These are phyloP conservation scores for Simplicillium sp. DNA, from an alignment of 2,329 filamentous ascomycete genomes.

Conservation along the genomic window DNA sequence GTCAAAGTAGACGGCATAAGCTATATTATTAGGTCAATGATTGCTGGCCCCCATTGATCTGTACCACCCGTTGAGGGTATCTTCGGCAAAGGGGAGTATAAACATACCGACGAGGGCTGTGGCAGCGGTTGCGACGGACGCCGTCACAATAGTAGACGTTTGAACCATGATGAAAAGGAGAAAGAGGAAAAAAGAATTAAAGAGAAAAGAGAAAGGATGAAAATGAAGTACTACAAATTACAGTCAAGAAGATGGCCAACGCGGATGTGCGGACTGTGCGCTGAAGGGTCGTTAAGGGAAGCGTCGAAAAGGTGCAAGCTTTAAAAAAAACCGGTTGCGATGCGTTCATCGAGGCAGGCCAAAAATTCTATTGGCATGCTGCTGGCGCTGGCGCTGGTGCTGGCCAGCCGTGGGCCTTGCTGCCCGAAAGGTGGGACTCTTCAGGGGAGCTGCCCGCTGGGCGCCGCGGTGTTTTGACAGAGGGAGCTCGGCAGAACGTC, in stretches of 20 bases:
- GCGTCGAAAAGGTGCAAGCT: too few relatives aligned
- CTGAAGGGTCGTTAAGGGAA: too few relatives aligned
- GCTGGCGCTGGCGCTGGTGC: conserved; percentile 1
- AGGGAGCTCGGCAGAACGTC: conserved; percentile 11
- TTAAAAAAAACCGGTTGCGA: conserved; percentile 1
- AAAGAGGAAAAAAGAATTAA: not conserved
- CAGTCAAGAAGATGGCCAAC: not conserved
- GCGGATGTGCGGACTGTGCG: not conserved
- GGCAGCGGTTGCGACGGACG: conserved; percentile 50
- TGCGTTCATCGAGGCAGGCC: conserved; percentile 4
- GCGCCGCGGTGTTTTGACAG: not conserved
- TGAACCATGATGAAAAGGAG: conserved; percentile 29
- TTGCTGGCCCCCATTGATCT: conserved; percentile 1
- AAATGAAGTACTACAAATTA: not conserved
- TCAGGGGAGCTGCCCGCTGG: conserved; percentile 6
- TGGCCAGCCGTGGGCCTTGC: not conserved
- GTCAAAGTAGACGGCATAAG: conserved; percentile 61
- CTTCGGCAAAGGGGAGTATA: conserved; percentile 5
- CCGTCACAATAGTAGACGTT: conserved; percentile 47
- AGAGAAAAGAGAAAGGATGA: conserved; percentile 2
- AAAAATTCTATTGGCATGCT: conserved; percentile 5
- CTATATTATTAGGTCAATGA: conserved; percentile 22
- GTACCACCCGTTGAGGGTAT: not conserved
- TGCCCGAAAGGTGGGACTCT: too few relatives aligned
- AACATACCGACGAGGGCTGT: conserved; percentile 50